phyloP scores from a whole-genome alignment of 1,139 yeast genomes.

The Blastobotrys arbuscula region DNA sequence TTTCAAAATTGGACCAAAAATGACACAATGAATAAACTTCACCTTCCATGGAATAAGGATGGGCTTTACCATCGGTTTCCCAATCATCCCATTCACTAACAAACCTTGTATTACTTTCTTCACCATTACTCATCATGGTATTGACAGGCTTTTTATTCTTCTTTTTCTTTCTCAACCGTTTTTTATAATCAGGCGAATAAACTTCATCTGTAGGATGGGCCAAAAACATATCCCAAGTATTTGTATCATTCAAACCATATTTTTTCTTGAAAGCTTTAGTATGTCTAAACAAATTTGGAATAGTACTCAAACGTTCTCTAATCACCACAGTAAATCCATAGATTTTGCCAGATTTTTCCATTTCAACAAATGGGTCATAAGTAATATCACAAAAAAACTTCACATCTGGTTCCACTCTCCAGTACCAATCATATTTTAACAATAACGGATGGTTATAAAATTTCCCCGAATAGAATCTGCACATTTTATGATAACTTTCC shows the following conservation, averaged over 20 bases:
- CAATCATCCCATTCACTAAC: constrained; percentile 12
- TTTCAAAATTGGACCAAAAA: constrained; percentile 81
- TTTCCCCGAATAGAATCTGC: constrained; percentile 61
- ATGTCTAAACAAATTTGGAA: constrained; percentile 56
- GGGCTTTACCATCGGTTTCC: constrained; percentile 20
- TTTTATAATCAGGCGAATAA: constrained; percentile 19
- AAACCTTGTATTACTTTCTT: neutral
- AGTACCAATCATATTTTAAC: constrained; percentile 54
- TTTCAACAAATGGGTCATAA: constrained; percentile 70
- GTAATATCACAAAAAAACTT: constrained; percentile 60
- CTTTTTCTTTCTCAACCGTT: constrained; percentile 31
- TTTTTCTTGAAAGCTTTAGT: constrained; percentile 57
- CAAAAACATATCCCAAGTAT: constrained; percentile 37
- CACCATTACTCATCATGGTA: neutral
- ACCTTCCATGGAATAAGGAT: constrained; percentile 43
- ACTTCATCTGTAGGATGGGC: constrained; percentile 23
- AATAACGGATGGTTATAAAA: constrained; percentile 60
- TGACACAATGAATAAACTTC: constrained; percentile 86
- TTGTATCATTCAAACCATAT: constrained; percentile 44
- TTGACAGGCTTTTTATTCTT: constrained; percentile 16
- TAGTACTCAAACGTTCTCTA: constrained; percentile 62
- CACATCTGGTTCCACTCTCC: constrained; percentile 76
- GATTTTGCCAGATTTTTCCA: constrained; percentile 56
- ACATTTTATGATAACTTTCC: constrained; percentile 70
- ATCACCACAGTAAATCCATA: constrained; percentile 66